phyloP scores from a whole-genome alignment of 768 basidiomycete species.

The Suillus clintonianus region DNA sequence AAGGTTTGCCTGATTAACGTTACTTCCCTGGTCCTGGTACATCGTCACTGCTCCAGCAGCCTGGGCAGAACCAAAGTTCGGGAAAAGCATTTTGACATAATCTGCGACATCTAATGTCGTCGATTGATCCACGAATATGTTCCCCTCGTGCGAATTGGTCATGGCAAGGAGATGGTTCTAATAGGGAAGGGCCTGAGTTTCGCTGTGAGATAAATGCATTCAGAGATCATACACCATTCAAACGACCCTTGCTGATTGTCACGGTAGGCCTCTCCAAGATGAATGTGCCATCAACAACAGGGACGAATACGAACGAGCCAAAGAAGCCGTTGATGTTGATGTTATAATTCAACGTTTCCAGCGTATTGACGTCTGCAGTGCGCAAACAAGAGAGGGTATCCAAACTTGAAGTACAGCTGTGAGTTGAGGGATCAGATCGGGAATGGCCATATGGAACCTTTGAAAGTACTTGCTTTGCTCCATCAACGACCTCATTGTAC shows the following conservation, averaged over 20 bases:
- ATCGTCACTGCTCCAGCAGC: conserved; percentile 21
- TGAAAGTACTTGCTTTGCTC: conserved; percentile 32
- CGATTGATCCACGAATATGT: conserved; percentile 20
- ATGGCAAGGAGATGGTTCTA: conserved; percentile 26
- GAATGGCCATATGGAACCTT: background rate
- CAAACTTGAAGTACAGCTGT: conserved; percentile 35
- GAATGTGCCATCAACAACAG: conserved; percentile 50
- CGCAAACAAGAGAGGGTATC: conserved; percentile 45
- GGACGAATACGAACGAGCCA: conserved; percentile 41
- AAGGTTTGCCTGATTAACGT: conserved; percentile 32
- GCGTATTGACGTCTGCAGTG: conserved; percentile 24
- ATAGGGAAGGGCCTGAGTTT: background rate
- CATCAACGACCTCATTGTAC: conserved; percentile 33
- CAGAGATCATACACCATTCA: conserved; percentile 42
- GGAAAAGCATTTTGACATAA: conserved; percentile 41
- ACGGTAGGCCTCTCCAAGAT: conserved; percentile 43
- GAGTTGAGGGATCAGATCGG: background rate
- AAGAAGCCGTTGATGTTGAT: conserved; percentile 36
- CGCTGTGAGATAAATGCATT: background rate
- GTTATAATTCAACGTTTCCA: conserved; percentile 36
- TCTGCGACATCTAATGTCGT: conserved; percentile 3
- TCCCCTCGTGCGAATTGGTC: conserved; percentile 35
- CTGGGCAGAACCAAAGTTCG: conserved; percentile 31
- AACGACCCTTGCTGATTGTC: conserved; percentile 35
- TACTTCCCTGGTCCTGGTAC: conserved; percentile 34